Evolutionary conservation across 441 rosid species (phyloP).

Genomic region (Raphanus hybrid): DNA sequence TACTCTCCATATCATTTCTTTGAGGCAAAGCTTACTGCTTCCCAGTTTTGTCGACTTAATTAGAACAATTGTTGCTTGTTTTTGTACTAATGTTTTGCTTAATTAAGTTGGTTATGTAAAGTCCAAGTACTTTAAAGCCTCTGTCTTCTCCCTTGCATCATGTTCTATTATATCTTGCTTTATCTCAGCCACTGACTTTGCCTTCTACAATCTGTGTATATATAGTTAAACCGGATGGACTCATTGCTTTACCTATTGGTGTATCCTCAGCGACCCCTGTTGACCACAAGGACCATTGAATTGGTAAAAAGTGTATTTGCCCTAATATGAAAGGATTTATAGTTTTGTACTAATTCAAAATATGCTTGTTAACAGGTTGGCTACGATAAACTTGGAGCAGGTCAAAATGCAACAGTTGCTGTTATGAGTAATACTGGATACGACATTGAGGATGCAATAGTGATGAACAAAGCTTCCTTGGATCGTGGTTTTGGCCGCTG

Average conservation of each 20-base stretch:
- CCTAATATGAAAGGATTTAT: slow-evolving; percentile 4
- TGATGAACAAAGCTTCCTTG: slow-evolving; percentile 95
- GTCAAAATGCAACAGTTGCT: slow-evolving; percentile 99
- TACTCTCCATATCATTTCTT: slow-evolving; percentile 9
- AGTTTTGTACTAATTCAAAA: slow-evolving; percentile 31
- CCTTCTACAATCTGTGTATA: slow-evolving; percentile 8
- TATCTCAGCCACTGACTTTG: slow-evolving; percentile 25
- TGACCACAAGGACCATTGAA: slow-evolving; percentile 94
- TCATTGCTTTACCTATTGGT: slow-evolving; percentile 88
- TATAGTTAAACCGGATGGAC: slow-evolving; percentile 86
- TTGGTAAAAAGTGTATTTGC: slow-evolving; percentile 56
- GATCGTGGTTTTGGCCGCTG: slow-evolving; percentile 99
- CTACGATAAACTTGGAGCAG: slow-evolving; percentile 99
- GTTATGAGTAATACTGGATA: slow-evolving; percentile 98
- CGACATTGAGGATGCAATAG: slow-evolving; percentile 98
- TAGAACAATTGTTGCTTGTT: slow-evolving; percentile 18
- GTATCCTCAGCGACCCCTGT: slow-evolving; percentile 93
- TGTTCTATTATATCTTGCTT: slow-evolving; percentile 8
- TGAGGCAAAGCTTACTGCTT: slow-evolving; percentile 10
- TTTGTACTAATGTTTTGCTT: slow-evolving; percentile 17
- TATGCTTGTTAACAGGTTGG: slow-evolving; percentile 68
- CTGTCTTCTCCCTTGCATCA: slow-evolving; percentile 9
- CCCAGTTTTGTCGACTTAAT: slow-evolving; percentile 23
- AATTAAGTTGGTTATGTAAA: slow-evolving; percentile 24
- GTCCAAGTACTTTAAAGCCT: slow-evolving; percentile 6